Evolutionary conservation across 2,329 filamentous ascomycete genomes (phyloP).

Genomic region (Diaporthe batatas): DNA sequence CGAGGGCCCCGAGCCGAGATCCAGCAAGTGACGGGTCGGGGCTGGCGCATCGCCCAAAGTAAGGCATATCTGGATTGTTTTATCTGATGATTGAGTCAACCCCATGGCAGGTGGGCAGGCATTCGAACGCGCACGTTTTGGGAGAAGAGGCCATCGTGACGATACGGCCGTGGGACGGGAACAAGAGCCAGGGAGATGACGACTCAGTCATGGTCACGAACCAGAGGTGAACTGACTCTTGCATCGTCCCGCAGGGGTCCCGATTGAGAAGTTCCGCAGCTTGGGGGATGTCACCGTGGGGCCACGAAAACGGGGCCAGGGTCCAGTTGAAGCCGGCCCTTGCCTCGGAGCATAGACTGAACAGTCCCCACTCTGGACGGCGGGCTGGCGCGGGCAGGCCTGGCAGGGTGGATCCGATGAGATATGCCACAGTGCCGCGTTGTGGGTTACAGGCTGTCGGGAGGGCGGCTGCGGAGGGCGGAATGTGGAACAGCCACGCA

Average conservation of each 20-base stretch:
- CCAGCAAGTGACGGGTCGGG: not conserved
- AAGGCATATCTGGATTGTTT: not conserved
- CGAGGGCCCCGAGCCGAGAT: conserved; percentile 8
- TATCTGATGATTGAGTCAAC: conserved; percentile 16
- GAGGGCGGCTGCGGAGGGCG: not conserved
- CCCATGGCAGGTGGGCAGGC: conserved; percentile 14
- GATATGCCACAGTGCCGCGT: not conserved
- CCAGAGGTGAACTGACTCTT: conserved; percentile 19
- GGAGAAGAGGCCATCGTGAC: conserved; percentile 19
- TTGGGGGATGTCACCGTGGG: conserved; percentile 26
- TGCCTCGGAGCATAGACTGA: not conserved
- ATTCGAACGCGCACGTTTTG: conserved; percentile 4
- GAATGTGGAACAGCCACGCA: not conserved
- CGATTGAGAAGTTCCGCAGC: conserved; percentile 18
- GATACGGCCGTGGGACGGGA: conserved; percentile 22
- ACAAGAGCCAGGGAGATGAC: conserved; percentile 1
- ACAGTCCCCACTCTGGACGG: conserved; percentile 16
- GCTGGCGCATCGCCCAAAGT: conserved; percentile 2
- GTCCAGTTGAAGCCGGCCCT: conserved; percentile 18
- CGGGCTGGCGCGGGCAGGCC: conserved; percentile 11
- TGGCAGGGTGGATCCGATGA: conserved; percentile 17
- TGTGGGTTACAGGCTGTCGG: not conserved
- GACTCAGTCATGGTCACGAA: conserved; percentile 14
- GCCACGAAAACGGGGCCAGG: conserved; percentile 18
- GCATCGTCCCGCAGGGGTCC: not conserved